These are phyloP conservation scores for Parastagonospora avenae DNA, from an alignment of 2,329 filamentous ascomycete genomes.

Conservation along the genomic window DNA sequence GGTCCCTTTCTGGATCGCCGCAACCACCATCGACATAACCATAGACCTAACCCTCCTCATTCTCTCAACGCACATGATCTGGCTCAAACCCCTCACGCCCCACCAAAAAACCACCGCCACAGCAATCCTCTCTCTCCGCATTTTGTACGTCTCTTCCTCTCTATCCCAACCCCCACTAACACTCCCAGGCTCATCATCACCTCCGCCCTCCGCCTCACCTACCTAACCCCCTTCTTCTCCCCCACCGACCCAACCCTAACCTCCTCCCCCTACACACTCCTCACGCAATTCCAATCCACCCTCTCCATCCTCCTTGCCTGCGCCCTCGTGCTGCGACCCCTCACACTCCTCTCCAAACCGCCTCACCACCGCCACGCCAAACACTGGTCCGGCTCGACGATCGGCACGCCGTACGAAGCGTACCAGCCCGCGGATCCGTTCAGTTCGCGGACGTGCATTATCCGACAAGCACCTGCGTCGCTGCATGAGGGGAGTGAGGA, in stretches of 20 bases:
- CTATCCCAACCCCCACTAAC: not conserved
- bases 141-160: constrained; percentile 16
- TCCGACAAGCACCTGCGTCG: constrained; percentile 13
- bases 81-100: constrained; percentile 17
- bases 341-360: constrained; percentile 11
- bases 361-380: constrained; percentile 13
- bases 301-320: constrained; percentile 31
- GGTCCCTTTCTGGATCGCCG: constrained; percentile 28
- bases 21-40: constrained; percentile 20
- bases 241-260: constrained; percentile 20
- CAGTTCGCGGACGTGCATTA: constrained; percentile 7
- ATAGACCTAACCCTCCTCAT: constrained; percentile 24
- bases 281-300: constrained; percentile 28
- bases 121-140: constrained; percentile 24
- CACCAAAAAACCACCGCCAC: constrained; percentile 21
- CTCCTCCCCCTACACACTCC: constrained; percentile 26
- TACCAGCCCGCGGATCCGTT: constrained; percentile 3
- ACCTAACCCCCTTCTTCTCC: constrained; percentile 16
- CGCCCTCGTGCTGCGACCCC: constrained; percentile 23
- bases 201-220: constrained; percentile 27
- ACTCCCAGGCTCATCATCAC: constrained; percentile 22
- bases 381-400: constrained; percentile 26
- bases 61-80: constrained; percentile 23
- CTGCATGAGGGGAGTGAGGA: constrained; percentile 1
- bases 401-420: constrained; percentile 24